Conservation (phyloP, 768 basidiomycete genomes). For the Collybiopsis confluens region DNA sequence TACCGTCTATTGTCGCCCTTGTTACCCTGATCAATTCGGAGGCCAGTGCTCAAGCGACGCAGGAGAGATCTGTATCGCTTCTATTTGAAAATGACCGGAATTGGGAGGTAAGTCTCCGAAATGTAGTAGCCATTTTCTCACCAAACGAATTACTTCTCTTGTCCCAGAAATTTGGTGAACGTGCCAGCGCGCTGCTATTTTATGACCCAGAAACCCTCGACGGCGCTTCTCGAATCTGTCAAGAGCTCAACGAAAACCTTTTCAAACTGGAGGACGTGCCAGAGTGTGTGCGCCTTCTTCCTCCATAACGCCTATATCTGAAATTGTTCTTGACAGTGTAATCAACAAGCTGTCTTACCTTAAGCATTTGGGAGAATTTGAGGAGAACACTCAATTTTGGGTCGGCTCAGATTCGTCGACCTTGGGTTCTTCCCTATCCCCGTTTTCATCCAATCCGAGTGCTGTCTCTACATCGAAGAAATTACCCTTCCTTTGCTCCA, state of each 20-base stretch:
- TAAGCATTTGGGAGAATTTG: background rate
- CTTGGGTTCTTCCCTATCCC: background rate
- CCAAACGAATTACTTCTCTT: too few species aligned
- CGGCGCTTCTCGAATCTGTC: conserved; percentile 11
- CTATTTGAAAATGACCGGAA: conserved; percentile 16
- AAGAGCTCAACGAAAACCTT: conserved; percentile 12
- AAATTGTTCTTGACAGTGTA: background rate
- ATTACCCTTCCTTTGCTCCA: conserved; percentile 14
- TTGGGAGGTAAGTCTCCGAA: conserved; percentile 10
- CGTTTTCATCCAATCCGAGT: background rate
- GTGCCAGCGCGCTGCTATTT: conserved; percentile 16
- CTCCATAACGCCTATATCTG: background rate
- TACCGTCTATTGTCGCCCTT: conserved; percentile 28
- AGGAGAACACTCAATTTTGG: conserved; percentile 1
- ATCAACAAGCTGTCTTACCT: background rate
- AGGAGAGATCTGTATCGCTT: conserved; percentile 7
- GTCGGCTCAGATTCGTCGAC: conserved; percentile 5
- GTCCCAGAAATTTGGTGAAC: conserved; percentile 7
- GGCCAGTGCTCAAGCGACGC: too few species aligned
- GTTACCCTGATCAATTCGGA: conserved; percentile 12
- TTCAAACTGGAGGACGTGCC: background rate
- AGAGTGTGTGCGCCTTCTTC: background rate
- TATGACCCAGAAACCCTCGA: conserved; percentile 10
- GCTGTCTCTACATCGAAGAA: background rate
- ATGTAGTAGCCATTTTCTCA: too few species aligned